Base-by-base conservation (phyloP, 495 filamentous ascomycete genomes). In the Xylaria sp. region DNA sequence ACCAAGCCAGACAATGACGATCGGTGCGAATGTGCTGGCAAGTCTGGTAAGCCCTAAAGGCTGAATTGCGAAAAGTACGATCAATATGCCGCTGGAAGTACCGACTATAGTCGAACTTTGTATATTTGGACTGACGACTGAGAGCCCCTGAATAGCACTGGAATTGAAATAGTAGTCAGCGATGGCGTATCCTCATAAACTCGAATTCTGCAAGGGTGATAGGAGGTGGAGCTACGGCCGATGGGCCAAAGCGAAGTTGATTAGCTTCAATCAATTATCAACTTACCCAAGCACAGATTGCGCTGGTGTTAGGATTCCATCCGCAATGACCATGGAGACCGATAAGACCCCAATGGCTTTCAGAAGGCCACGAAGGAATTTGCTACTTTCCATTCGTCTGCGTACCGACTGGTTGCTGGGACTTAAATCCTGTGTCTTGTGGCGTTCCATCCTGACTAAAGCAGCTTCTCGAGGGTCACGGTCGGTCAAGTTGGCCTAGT, bases 1-100 rank as follows among this genome's bases (percentile, higher is more conserved):
- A 2, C 81, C 80, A 3, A 94, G 86, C 92, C 92, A 94, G 24
- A 92, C 72, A 46, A 93, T 88, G 59, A 94, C 87, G 26, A 94
- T 89, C 2, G 92, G 92, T 0, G 92, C 90, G 72, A 93, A 94
- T 0, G 85, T 75, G 41, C 77, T 80, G 3, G 87, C 88, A n/a
- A 93, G 83, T 70, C 89, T 92, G 0, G 87, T 87, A 1, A 87
- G 89, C 0, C 92, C 92, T 12, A 94, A 79, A 0, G 92, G 92
- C 71, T 94, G 92, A 41, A 93, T 83, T 17, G 82, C 69, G 74
- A 93, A 94, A 0, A 94, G 84, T 4, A 91, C 63, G 5, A 94
- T 80, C 5, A 94, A 78, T 65, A 94, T 92, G 7, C 85, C 90
- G 73, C 91, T 92, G 1, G 90, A 86, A 0, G 87, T 84, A 8